Conservation (phyloP, 768 basidiomycete species). For the Leucosporidium scottii region DNA sequence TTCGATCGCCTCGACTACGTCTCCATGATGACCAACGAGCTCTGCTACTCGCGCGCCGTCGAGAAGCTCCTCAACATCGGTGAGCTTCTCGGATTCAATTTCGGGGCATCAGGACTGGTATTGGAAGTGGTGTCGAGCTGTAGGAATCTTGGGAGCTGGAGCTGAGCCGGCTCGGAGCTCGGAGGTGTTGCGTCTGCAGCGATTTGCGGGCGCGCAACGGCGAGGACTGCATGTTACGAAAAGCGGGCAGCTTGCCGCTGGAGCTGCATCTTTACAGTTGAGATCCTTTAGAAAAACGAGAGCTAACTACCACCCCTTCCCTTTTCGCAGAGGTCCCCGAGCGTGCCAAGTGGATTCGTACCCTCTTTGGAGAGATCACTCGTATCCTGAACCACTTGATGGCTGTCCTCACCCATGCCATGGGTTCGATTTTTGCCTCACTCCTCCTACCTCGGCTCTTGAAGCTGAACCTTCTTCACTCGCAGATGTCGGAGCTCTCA, state of each 20-base stretch:
- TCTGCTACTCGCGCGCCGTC: slow-evolving; percentile 92
- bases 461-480: background rate
- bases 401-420: slow-evolving; percentile 90
- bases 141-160: no score
- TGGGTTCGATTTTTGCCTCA: slow-evolving; percentile 27
- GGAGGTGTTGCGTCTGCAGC: no score
- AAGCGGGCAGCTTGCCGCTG: no score
- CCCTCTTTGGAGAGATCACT: slow-evolving; percentile 93
- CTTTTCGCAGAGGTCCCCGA: slow-evolving; percentile 75
- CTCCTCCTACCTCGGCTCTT: background rate
- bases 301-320: background rate
- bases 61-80: slow-evolving; percentile 82
- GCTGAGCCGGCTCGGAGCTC: no score
- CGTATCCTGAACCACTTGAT: slow-evolving; percentile 94
- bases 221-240: no score
- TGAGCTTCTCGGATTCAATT: slow-evolving; percentile 4
- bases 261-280: no score
- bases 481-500: slow-evolving; percentile 88
- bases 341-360: slow-evolving; percentile 96
- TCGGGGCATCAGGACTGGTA: background rate
- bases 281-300: no score
- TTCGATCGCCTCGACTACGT: slow-evolving; percentile 99
- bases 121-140: background rate
- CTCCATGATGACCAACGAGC: slow-evolving; percentile 99
- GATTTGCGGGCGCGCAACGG: no score